Evolutionary conservation across 225 moss, liverwort and hornwort species (phyloP), one percentile per base, ranked within the genome.

Genomic region (Sphagnum contortum): DNA sequence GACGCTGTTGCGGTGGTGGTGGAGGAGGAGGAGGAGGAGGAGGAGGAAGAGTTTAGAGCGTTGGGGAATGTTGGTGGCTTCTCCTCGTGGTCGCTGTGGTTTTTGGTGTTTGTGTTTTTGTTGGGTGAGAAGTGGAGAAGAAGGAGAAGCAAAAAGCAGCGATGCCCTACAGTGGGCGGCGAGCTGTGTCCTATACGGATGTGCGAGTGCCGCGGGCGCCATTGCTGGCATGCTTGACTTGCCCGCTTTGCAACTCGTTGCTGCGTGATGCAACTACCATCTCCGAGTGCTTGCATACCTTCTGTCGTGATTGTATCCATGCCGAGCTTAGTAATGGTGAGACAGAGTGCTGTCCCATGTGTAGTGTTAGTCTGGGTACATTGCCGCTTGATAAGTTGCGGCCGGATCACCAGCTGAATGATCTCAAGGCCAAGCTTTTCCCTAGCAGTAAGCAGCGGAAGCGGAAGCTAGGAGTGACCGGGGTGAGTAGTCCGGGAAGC

Each of bases 271-370:
- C 93, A 10, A 98, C 98, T 7, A 98, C 98, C 49, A 88, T 98
- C 54, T 93, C 89, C 53, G 93, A 98, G 84, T 98, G 98, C 68
- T 86, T 98, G 48, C 98, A 98, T 72, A 91, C 89, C 51, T 98
- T 98, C 62, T 98, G 96, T 59, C 82, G 75, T 71, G 80, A 83
- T 44, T 98, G 93, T 80, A 98, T 98, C 68, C 85, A 81, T 12
- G 60, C 66, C 49, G 79, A 85, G 68, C 87, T 98, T 10, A 81
- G 89, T 72, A 83, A 87, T 86, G 90, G 86, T 49, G 96, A 98
- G 73, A 77, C 89, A 50, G 92, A 90, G 75, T 85, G 76, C 75
- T 98, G 96, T 75, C 96, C 96, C 9, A 75, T 89, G 82, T 98
- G 96, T 77, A 87, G 87, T 66, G 96, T 98, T 69, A 80, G 80